Conservation (phyloP, 2,329 filamentous ascomycete genomes). For the Lasiodiplodia sp. region DNA sequence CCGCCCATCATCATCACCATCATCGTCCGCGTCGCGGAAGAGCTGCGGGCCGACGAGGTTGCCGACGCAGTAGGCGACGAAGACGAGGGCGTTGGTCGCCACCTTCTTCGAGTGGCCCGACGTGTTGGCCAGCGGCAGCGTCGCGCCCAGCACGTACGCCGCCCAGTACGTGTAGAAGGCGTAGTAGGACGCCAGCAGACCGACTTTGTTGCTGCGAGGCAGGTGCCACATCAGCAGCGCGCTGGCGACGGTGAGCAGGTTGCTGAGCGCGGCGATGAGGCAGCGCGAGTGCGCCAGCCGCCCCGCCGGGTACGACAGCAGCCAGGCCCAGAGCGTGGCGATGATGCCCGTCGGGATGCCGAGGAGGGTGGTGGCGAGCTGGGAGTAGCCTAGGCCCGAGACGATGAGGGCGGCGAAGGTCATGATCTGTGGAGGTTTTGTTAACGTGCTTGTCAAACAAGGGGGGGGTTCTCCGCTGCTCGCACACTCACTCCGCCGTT, state of each 20-base stretch:
- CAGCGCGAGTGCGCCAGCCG: slow-evolving; percentile 41
- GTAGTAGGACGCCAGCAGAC: slow-evolving; percentile 51
- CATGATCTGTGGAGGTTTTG: slow-evolving; percentile 33
- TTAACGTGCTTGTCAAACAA: not conserved
- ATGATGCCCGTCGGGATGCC: slow-evolving; percentile 47
- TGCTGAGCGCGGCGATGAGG: slow-evolving; percentile 41
- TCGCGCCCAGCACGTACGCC: slow-evolving; percentile 41
- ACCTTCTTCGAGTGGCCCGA: slow-evolving; percentile 51
- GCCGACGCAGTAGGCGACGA: slow-evolving; percentile 50
- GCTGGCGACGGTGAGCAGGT: slow-evolving; percentile 41
- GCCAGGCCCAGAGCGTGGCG: slow-evolving; percentile 42
- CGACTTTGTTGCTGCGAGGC: slow-evolving; percentile 42
- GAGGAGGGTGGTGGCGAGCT: slow-evolving; percentile 45
- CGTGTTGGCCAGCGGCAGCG: slow-evolving; percentile 43
- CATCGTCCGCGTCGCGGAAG: slow-evolving; percentile 35
- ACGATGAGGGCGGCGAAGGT: slow-evolving; percentile 50
- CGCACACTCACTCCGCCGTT: slow-evolving; percentile 44
- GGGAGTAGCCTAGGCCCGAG: slow-evolving; percentile 46
- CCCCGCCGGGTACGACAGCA: slow-evolving; percentile 41
- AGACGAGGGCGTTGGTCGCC: slow-evolving; percentile 47
- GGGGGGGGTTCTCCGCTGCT: too few species aligned
- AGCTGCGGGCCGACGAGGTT: slow-evolving; percentile 54
- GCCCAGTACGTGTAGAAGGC: slow-evolving; percentile 51
- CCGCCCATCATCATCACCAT: slow-evolving; percentile 46
- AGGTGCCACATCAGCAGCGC: slow-evolving; percentile 41